Evolutionary conservation across 2,329 filamentous ascomycete species (phyloP), one percentile per base, ranked within the genome.

Genomic region (Parastagonospora nodorum): DNA sequence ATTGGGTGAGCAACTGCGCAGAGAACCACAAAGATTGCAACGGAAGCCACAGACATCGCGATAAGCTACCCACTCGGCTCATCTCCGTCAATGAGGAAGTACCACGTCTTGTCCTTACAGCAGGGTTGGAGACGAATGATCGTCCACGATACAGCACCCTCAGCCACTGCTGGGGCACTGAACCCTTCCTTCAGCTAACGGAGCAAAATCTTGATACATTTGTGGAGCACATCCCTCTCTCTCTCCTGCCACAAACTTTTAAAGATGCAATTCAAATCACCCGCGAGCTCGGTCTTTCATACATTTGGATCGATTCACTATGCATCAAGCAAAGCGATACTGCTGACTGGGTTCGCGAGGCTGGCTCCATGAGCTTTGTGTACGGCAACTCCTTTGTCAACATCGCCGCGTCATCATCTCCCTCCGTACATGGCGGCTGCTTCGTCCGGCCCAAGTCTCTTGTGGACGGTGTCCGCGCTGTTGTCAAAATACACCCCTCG

Each of bases 261-360:
- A 7, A 11, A 16, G 14, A 42, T 31, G 24, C 40, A 5, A 19
- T 42, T 16, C 2, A 27, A 8, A 29, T 47, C 12, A 45, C 43
- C 8, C 8, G 10, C n/a, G 10, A 39, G 8, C 32, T 45, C 12
- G 33, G 27, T 15, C n/a, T 63, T n/a, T 39, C 36, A 33, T 60
- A 57, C 38, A 27, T 63, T 1, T 63, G 59, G 59, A 60, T 60
- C 33, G 60, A 63, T 42, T 32, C 24, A n/a, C n/a, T 51, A 4
- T 52, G 49, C 29, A 52, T 52, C 10, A 29, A 46, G 9, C 36
- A 46, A 27, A 30, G 42, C 15, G 11, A 36, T 12, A 11, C 8
- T 15, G 40, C 4, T 5, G 50, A 52, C 14, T 49, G 50, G 50
- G 30, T 33, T 9, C 8, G 16, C 8, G 50, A 52, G 28, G 33